Evolutionary conservation across 2,329 filamentous ascomycete species (phyloP).

Genomic region (Sclerotiophoma versabilis): DNA sequence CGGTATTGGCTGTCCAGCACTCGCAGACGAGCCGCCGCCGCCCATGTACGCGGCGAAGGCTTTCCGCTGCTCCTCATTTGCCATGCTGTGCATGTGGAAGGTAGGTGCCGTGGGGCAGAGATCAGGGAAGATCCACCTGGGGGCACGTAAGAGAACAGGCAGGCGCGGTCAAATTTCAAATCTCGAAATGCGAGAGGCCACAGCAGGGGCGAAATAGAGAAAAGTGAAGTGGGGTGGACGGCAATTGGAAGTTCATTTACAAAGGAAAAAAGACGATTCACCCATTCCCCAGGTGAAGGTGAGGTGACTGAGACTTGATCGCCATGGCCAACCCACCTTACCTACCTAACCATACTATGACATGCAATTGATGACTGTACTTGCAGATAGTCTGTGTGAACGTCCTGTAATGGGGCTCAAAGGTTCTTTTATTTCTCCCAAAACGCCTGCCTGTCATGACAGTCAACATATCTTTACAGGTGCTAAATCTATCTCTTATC

Average conservation of each 20-base stretch:
- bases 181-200: not conserved
- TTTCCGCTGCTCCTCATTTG: constrained; percentile 39
- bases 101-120: constrained; percentile 16
- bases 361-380: not conserved
- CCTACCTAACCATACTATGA: not conserved
- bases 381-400: not conserved
- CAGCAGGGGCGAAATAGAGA: not conserved
- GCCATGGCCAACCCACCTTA: not conserved
- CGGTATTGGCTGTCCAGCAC: constrained; percentile 23
- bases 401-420: constrained; percentile 2
- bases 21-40: constrained; percentile 17
- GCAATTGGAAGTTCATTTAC: no score
- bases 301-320: not conserved
- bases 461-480: constrained; percentile 39
- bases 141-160: constrained; percentile 1
- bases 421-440: constrained; percentile 37
- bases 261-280: not conserved
- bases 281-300: constrained; percentile 8
- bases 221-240: not conserved
- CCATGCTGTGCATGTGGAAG: constrained; percentile 31
- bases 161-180: not conserved
- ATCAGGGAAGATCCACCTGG: constrained; percentile 19
- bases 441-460: constrained; percentile 37
- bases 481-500: constrained; percentile 30
- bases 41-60: constrained; percentile 44